Conservation (phyloP, 495 filamentous ascomycete species). For the Penicillium odoratum region DNA sequence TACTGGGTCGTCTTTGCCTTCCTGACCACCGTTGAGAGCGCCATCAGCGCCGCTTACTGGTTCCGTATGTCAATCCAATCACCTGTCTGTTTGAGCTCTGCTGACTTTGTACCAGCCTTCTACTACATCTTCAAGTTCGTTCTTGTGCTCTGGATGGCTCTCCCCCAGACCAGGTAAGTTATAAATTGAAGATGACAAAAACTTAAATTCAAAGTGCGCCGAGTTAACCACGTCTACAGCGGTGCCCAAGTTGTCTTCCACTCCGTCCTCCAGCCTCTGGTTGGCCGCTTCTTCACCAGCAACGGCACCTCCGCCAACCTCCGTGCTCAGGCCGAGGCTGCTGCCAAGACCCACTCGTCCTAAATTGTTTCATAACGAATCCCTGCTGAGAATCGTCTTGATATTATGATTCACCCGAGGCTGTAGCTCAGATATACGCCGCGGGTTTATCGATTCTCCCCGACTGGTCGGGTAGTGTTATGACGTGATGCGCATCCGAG, state of each 20-base stretch:
- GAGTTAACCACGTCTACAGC: slow-evolving; percentile 49
- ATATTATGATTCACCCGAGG: slow-evolving; percentile 13
- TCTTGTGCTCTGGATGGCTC: slow-evolving; percentile 93
- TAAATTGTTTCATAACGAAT: slow-evolving; percentile 18
- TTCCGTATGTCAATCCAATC: slow-evolving; percentile 63
- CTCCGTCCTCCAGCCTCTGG: slow-evolving; percentile 87
- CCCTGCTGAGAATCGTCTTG: slow-evolving; percentile 21
- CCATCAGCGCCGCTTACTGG: slow-evolving; percentile 95
- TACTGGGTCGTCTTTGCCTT: slow-evolving; percentile 98
- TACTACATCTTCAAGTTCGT: slow-evolving; percentile 99
- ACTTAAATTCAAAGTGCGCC: not conserved
- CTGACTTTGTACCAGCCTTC: slow-evolving; percentile 61
- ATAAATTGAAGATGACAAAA: not conserved
- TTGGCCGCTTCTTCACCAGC: slow-evolving; percentile 82
- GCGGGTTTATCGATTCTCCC: slow-evolving; percentile 23
- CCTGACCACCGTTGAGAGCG: slow-evolving; percentile 90
- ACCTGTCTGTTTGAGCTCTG: not conserved
- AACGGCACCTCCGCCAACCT: slow-evolving; percentile 84
- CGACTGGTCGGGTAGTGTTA: slow-evolving; percentile 5
- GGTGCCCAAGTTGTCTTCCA: slow-evolving; percentile 96
- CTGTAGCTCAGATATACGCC: slow-evolving; percentile 11
- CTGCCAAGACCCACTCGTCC: slow-evolving; percentile 50
- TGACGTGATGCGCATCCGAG: slow-evolving; percentile 10
- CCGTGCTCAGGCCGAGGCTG: slow-evolving; percentile 83
- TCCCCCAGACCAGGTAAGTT: slow-evolving; percentile 87